A percentile compares a stretch with the other conserved stretches of the same genome.
Conservation (phyloP, 108 stramenopile species). For the Nitzschia palea region DNA sequence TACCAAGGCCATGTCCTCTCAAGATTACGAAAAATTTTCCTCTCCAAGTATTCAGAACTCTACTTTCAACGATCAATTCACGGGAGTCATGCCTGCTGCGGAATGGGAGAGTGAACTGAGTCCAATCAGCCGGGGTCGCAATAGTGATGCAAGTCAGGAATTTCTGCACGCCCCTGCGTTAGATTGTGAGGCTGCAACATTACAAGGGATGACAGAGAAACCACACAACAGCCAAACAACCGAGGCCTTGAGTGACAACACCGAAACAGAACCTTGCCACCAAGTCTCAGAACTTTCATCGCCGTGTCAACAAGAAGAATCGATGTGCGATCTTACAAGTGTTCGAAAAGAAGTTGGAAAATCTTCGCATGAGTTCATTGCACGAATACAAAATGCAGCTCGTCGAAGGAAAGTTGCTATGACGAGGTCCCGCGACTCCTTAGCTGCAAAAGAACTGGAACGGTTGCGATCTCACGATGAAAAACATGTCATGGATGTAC, state of each 20-base stretch:
- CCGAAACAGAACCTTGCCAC: too few species aligned
- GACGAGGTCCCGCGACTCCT: constrained; percentile 45
- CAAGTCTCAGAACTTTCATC: too few species aligned
- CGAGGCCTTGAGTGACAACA: too few species aligned
- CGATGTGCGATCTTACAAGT: constrained; percentile 11
- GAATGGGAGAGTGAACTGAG: constrained; percentile 21
- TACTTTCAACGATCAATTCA: background rate
- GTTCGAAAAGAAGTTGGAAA: constrained; percentile 34
- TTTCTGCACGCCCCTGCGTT: background rate
- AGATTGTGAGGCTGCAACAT: too few species aligned
- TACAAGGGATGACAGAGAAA: too few species aligned
- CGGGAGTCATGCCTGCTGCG: background rate
- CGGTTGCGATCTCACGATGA: constrained; percentile 33
- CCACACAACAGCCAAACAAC: too few species aligned
- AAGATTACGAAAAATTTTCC: background rate
- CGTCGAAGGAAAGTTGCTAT: constrained; percentile 40
- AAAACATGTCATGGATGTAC: background rate
- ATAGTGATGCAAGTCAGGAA: constrained; percentile 16
- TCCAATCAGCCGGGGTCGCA: constrained; percentile 21
- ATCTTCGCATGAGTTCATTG: constrained; percentile 46
- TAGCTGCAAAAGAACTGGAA: constrained; percentile 49
- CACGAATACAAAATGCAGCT: constrained; percentile 52
- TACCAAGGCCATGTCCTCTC: background rate
- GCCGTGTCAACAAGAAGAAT: too few species aligned
- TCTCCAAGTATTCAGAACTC: background rate